Evolutionary conservation across 2,329 filamentous ascomycete species (phyloP).

Genomic region (Penicillium sp.): DNA sequence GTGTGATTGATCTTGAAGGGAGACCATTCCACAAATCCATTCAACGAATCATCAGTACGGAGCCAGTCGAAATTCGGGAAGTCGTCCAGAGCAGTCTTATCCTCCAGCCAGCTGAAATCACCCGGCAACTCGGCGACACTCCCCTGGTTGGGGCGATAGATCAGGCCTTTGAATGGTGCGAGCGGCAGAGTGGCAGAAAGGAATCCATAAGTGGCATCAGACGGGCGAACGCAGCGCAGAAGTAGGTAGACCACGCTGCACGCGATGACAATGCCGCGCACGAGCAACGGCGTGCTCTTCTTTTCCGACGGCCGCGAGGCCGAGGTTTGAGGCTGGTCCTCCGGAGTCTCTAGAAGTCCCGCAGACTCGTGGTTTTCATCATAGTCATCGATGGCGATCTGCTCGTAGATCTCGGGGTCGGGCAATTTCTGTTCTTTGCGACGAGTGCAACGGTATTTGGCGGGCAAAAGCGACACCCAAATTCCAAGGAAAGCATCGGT

Average conservation of each 20-base stretch:
- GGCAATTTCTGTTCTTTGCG: conserved; percentile 4
- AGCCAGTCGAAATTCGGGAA: conserved; percentile 21
- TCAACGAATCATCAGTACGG: neutral
- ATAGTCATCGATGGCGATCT: conserved; percentile 20
- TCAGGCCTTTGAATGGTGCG: conserved; percentile 17
- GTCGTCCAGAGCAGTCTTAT: conserved; percentile 9
- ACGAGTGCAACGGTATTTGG: conserved; percentile 1
- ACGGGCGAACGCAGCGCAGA: conserved; percentile 17
- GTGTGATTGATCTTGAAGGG: conserved; percentile 12
- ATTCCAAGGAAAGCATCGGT: conserved; percentile 10
- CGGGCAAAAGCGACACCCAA: conserved; percentile 10
- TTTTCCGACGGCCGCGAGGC: neutral
- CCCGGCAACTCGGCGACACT: conserved; percentile 3
- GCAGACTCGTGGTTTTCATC: conserved; percentile 15
- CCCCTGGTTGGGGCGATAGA: conserved; percentile 3
- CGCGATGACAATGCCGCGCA: conserved; percentile 8
- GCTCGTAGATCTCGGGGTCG: conserved; percentile 20
- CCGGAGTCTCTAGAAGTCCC: neutral
- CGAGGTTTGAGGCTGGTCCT: neutral
- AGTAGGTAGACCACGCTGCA: conserved; percentile 7
- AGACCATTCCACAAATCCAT: conserved; percentile 14
- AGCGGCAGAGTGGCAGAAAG: conserved; percentile 22
- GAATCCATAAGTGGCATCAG: conserved; percentile 15
- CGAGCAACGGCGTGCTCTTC: conserved; percentile 1
- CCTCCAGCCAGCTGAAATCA: conserved; percentile 17